A percentile compares a stretch with the other conserved stretches of the same genome.
Evolutionary conservation across 225 moss, liverwort and hornwort species (phyloP).

Genomic region (Straminergon stramineum): DNA sequence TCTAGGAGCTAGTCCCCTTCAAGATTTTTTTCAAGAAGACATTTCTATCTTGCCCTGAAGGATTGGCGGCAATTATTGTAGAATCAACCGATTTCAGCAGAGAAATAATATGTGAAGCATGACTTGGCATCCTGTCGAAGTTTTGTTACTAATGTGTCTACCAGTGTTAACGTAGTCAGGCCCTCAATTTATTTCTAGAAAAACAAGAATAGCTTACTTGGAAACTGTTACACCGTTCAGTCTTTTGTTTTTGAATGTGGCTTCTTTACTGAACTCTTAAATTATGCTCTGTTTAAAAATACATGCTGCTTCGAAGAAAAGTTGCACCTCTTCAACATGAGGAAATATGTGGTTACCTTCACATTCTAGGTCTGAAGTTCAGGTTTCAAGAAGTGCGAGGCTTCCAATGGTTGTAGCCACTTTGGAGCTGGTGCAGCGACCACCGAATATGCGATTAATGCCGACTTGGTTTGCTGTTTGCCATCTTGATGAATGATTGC

Average conservation of each 20-base stretch:
- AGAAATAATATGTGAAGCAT: conserved; percentile 6
- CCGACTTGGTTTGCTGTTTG: neutral
- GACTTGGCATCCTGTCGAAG: neutral
- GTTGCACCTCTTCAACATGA: neutral
- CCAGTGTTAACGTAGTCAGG: neutral
- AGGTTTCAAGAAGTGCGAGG: neutral
- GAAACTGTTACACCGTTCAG: neutral
- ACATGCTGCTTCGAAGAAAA: neutral
- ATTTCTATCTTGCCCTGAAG: conserved; percentile 3
- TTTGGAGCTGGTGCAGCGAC: neutral
- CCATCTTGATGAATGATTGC: neutral
- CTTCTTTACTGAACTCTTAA: neutral
- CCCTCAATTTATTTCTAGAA: neutral
- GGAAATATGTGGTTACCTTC: neutral
- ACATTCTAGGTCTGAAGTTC: neutral
- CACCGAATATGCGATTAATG: neutral
- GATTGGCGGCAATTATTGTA: neutral
- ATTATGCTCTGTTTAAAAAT: neutral
- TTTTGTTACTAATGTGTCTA: neutral
- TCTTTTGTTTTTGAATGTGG: neutral
- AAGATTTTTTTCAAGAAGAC: neutral
- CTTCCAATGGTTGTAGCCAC: neutral
- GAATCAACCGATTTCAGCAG: neutral
- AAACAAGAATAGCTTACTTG: neutral
- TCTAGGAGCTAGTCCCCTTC: conserved; percentile 1